Percentiles rank a stretch among this genome's conserved stretches.
These are phyloP conservation scores for Elaeagnus macrophylla DNA, from an alignment of 306 rosid species.

Conservation along the genomic window DNA sequence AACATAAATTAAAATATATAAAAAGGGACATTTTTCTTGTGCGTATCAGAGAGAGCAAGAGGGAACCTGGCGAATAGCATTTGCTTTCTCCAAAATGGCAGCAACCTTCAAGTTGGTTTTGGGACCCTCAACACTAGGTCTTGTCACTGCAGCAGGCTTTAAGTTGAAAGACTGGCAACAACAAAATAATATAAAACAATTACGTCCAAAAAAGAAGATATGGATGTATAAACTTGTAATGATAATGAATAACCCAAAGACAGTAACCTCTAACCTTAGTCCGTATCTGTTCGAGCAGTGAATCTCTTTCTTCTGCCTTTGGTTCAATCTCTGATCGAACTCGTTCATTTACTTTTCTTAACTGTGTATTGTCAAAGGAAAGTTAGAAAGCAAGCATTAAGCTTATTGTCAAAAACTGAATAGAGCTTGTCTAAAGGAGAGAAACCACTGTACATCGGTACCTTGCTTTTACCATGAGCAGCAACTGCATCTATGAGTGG, in stretches of 20 bases:
- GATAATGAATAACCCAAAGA: slow-evolving; percentile 10
- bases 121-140: slow-evolving; percentile 68
- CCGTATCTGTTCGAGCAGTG: slow-evolving; percentile 71
- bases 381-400: slow-evolving; percentile 11
- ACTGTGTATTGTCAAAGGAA: slow-evolving; percentile 41
- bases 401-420: slow-evolving; percentile 17
- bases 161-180: slow-evolving; percentile 76
- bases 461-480: slow-evolving; percentile 95
- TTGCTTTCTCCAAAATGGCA: slow-evolving; percentile 88
- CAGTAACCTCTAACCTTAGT: slow-evolving; percentile 53
- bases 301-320: slow-evolving; percentile 73
- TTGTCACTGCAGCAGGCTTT: slow-evolving; percentile 58
- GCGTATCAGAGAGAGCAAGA: slow-evolving; percentile 19
- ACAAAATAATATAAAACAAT: slow-evolving; percentile 8
- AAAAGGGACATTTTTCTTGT: neutral
- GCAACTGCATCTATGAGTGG: slow-evolving; percentile 67
- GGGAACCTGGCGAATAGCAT: slow-evolving; percentile 81
- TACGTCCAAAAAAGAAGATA: slow-evolving; percentile 1
- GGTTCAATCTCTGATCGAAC: slow-evolving; percentile 55
- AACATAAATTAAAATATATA: neutral
- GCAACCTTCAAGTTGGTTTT: slow-evolving; percentile 80
- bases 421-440: slow-evolving; percentile 10
- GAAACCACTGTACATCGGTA: slow-evolving; percentile 26
- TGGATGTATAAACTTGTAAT: neutral
- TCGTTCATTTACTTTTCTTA: slow-evolving; percentile 78